These are phyloP conservation scores for Exophiala mesophila DNA, from an alignment of 2,329 filamentous ascomycete species.

Conservation along the genomic window DNA sequence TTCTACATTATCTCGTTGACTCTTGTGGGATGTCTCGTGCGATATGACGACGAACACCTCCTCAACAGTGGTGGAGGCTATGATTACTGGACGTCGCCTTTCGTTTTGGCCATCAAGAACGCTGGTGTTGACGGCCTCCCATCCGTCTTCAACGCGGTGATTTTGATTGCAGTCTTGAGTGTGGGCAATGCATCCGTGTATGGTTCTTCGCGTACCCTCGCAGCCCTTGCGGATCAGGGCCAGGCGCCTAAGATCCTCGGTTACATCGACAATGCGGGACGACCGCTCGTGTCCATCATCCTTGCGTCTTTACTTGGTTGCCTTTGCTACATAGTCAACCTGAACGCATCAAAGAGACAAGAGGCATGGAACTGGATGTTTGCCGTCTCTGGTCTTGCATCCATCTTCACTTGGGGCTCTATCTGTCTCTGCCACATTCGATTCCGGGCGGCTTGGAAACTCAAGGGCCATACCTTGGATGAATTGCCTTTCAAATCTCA, in stretches of 20 bases:
- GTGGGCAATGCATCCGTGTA: conserved; percentile 90
- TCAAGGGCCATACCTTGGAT: conserved; percentile 62
- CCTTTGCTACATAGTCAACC: conserved; percentile 68
- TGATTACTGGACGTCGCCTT: conserved; percentile 65
- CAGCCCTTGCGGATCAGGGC: conserved; percentile 79
- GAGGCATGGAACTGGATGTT: conserved; percentile 73
- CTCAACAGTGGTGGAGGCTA: conserved; percentile 58
- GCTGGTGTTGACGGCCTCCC: conserved; percentile 75
- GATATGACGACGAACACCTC: conserved; percentile 62
- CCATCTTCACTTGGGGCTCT: conserved; percentile 64
- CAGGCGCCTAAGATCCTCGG: conserved; percentile 72
- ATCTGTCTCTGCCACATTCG: conserved; percentile 61
- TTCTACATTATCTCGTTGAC: conserved; percentile 83
- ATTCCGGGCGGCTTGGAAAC: conserved; percentile 74
- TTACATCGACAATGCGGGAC: conserved; percentile 76
- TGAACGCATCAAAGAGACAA: conserved; percentile 32
- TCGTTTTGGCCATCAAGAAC: conserved; percentile 84
- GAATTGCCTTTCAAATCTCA: conserved; percentile 80
- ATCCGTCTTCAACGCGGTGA: conserved; percentile 86
- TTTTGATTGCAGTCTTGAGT: conserved; percentile 80
- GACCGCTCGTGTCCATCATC: conserved; percentile 68
- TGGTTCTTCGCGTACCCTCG: conserved; percentile 81
- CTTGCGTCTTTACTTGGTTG: conserved; percentile 64
- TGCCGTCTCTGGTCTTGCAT: conserved; percentile 65
- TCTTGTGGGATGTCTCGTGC: conserved; percentile 75